Percentiles rank a stretch among this genome's conserved stretches.
These are phyloP conservation scores for Coniochaeta sp. DNA, from an alignment of 2,329 filamentous ascomycete species.

Conservation along the genomic window DNA sequence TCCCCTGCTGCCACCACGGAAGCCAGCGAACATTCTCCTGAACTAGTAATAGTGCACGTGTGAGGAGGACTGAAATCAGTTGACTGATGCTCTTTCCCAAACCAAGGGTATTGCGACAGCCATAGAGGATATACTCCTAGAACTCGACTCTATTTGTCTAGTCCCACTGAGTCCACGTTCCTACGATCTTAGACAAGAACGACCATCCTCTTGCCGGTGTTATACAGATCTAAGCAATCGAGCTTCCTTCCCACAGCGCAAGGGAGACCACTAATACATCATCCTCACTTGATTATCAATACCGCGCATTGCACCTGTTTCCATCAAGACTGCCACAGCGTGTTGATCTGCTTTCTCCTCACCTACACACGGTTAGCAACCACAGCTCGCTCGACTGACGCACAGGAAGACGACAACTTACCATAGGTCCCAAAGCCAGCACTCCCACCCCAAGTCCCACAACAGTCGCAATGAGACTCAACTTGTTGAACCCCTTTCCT, in stretches of 20 bases:
- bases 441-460: conserved; percentile 72
- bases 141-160: no score
- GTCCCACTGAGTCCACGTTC: no score
- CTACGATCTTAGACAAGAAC: background rate
- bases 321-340: conserved; percentile 18
- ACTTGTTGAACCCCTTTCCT: conserved; percentile 88
- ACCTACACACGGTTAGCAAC: conserved; percentile 7
- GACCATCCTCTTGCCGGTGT: no score
- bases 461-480: conserved; percentile 77
- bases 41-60: no score
- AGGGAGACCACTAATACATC: background rate
- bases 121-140: no score
- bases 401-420: conserved; percentile 46
- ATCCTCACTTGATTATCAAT: background rate
- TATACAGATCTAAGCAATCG: background rate
- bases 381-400: background rate
- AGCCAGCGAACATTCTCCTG: no score
- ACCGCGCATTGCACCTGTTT: background rate
- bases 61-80: no score
- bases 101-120: no score
- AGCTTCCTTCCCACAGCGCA: background rate
- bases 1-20: background rate
- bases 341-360: conserved; percentile 40
- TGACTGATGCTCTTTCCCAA: no score
- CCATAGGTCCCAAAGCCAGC: conserved; percentile 73